Base-by-base conservation (phyloP, 2,329 filamentous ascomycete species). In the Aspergillus quadrilineatus region DNA sequence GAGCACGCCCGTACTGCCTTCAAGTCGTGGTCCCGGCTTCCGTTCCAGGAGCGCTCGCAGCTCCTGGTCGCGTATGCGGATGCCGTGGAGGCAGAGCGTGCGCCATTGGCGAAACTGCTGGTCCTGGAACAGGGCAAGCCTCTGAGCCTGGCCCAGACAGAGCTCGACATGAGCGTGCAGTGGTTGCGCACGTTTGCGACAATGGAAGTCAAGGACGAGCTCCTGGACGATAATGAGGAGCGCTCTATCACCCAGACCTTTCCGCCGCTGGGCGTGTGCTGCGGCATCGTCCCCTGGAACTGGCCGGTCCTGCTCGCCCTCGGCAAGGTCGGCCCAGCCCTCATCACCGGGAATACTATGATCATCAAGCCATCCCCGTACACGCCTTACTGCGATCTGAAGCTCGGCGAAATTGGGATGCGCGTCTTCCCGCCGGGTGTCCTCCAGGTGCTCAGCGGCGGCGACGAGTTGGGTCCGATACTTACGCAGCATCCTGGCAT, bases 321-420 rank as follows among this genome's bases (percentile, higher is more conserved):
- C 2, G 41, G 41, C 2, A 44, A 44, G 41, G 12, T 44, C 17
- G 15, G 17, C 15, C 41, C 41, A 1, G 41, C 41, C 7, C 3
- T 44, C 5, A 60, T 81, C 12, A 79, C 80, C 0, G 81, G 80
- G 36, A 80, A 80, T 67, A 71, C 72, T 39, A 72, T 83, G 34
- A 82, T 84, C 63, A 75, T 84, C 6, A 53, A 53, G 10, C 41
- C 42, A 5, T 53, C 42, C 3, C 50, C 42, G 0, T 53, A 39
- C 9, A 53, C 42, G 0, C 41, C 41, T 1, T 53, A 53, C 15
- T 52, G 28, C 3, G 26, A 12, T 3, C 5, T 50, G 7, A 50
- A 50, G 9, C 10, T 50, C 8, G 28, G n/a, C 1, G 48, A 50
- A 4, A 4, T 52, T 8, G 50, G 39, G 1, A 26, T 32, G 1